Conservation (phyloP, 1,284 basidiomycete species). For the Mrakiaceae sp. region DNA sequence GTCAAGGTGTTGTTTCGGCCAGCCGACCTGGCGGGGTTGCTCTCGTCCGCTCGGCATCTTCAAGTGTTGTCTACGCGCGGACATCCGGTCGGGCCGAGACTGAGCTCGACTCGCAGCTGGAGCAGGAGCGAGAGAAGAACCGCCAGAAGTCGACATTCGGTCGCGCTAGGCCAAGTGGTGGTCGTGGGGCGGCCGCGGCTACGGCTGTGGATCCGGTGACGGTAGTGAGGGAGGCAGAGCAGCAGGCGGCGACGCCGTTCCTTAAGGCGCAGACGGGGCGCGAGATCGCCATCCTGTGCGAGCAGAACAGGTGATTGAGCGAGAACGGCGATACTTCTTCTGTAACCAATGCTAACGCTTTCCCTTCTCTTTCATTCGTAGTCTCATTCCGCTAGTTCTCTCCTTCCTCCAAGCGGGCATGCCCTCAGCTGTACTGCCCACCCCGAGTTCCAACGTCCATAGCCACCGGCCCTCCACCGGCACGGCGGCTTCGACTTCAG, state of each 20-base stretch:
- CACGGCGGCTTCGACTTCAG: no score
- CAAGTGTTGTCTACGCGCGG: no score
- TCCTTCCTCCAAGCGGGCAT: conserved; percentile 24
- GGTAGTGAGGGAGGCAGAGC: conserved; percentile 15
- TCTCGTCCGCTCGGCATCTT: no score
- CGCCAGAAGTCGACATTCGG: not conserved
- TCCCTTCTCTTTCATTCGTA: conserved; percentile 10
- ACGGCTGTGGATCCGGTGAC: not conserved
- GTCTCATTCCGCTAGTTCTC: conserved; percentile 32
- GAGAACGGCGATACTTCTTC: no score
- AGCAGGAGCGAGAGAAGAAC: not conserved
- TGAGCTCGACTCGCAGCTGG: conserved; percentile 11
- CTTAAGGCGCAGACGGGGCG: conserved; percentile 23
- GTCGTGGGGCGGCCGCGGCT: not conserved
- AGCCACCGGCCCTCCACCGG: no score
- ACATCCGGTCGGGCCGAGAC: conserved; percentile 6
- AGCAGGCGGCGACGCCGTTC: conserved; percentile 8
- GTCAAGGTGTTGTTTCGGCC: no score
- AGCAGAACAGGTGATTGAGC: conserved; percentile 42
- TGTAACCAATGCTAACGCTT: not conserved
- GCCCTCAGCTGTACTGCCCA: not conserved
- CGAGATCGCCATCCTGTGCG: conserved; percentile 30
- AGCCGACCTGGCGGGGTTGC: no score
- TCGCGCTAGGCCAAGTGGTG: not conserved
- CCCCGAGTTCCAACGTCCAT: no score